Evolutionary conservation across 2,329 filamentous ascomycete species (phyloP).

Genomic region (Domatiomyces catenatus): DNA sequence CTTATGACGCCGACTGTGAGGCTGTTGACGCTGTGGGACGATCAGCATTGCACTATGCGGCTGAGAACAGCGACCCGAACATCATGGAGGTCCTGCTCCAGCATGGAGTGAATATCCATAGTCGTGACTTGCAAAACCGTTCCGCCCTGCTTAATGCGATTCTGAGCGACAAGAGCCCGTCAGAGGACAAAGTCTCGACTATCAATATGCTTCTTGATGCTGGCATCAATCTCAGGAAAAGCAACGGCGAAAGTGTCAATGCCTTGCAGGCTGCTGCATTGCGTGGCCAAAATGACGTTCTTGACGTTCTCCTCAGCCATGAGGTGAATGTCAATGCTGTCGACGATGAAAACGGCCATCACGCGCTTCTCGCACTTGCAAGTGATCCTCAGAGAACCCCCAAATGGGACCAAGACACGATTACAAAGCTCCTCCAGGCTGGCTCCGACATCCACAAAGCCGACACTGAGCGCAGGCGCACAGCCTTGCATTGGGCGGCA

Average conservation of each 20-base stretch:
- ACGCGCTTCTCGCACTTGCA: slow-evolving; percentile 27
- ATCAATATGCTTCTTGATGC: slow-evolving; percentile 20
- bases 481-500: slow-evolving; percentile 43
- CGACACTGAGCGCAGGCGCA: slow-evolving; percentile 33
- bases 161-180: slow-evolving; percentile 23
- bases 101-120: slow-evolving; percentile 24
- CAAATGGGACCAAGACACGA: slow-evolving; percentile 33
- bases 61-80: not conserved
- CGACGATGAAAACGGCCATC: slow-evolving; percentile 11
- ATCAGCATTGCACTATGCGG: slow-evolving; percentile 1
- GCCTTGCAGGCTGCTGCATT: slow-evolving; percentile 31
- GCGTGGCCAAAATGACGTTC: slow-evolving; percentile 26
- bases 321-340: slow-evolving; percentile 24
- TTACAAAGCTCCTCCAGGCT: slow-evolving; percentile 26
- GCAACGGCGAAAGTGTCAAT: slow-evolving; percentile 32
- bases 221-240: not conserved
- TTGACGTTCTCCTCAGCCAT: slow-evolving; percentile 18
- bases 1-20: not conserved
- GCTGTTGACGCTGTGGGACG: not conserved
- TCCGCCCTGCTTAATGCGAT: slow-evolving; percentile 26
- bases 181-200: slow-evolving; percentile 24
- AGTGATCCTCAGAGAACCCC: slow-evolving; percentile 27
- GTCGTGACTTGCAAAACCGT: slow-evolving; percentile 16
- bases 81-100: slow-evolving; percentile 18
- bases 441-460: slow-evolving; percentile 28